Evolutionary conservation across 2,329 filamentous ascomycete species (phyloP), one percentile per base, ranked within the genome.

Genomic region (Rhytidhysteron rufulum): DNA sequence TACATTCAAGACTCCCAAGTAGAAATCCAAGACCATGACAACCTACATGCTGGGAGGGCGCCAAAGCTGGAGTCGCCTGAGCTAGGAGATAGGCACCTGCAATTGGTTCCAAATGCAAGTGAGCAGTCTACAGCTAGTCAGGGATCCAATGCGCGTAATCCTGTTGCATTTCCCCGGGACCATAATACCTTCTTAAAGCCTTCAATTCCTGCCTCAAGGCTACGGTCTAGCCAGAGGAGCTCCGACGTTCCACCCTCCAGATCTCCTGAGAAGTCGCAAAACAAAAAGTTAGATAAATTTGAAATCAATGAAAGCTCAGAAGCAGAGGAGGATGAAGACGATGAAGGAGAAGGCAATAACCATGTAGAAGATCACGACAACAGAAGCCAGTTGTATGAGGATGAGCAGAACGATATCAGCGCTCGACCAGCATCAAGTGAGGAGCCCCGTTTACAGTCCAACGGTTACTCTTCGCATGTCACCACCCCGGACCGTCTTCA

Each of bases 41-140:
- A 56, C 11, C 58, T 15, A 9, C 10, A 6, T 9, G 19, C 58
- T 42, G 38, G 31, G 17, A 24, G 37, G 7, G 16, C 10, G 0
- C 16, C 60, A 27, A 63, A 63, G 41, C 43, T 48, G 13, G 57
- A 63, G 36, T 60, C 51, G 9, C 54, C 58, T 16, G 51, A 55
- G 35, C 45, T 49, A 5, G 50, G 49, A 4, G 6, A 39, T 8
- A 34, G 34, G 5, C 37, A 43, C 10, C 16, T 36, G 13, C 48
- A 24, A 7, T 18, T 34, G 9, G 37, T 44, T 17, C 33, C 38
- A 20, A 42, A 42, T 3, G 38, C 43, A 6, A 31, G n/a, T 39
- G 8, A 10, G 15, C 18, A 18, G 18, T 31, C 18, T 31, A 18
- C 15, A 5, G 22, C 7, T 8, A 37, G 13, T 27, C 21, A 19